phyloP scores from a whole-genome alignment of 1,139 yeast genomes.

The Suhomyces bokatorum region DNA sequence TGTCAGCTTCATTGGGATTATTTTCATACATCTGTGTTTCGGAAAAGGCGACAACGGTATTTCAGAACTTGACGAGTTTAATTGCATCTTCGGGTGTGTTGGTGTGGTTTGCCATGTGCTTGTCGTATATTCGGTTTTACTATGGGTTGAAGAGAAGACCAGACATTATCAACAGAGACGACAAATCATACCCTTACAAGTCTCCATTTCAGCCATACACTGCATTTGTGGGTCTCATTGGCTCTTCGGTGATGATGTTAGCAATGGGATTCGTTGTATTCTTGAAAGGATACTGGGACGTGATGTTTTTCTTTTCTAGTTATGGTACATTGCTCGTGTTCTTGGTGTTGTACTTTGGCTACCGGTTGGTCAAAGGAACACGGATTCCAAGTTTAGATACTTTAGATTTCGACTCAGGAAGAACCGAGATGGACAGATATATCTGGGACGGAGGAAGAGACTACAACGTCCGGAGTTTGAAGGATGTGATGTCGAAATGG shows the following conservation, averaged over 20 bases:
- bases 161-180: conserved; percentile 62
- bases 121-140: conserved; percentile 69
- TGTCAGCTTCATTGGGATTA: conserved; percentile 60
- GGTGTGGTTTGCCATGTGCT: conserved; percentile 82
- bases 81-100: conserved; percentile 71
- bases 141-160: conserved; percentile 67
- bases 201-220: conserved; percentile 78
- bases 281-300: conserved; percentile 60
- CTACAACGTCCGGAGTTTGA: conserved; percentile 36
- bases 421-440: conserved; percentile 70
- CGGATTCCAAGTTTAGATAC: conserved; percentile 61
- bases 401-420: conserved; percentile 74
- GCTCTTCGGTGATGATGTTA: conserved; percentile 55
- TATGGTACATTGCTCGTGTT: conserved; percentile 66
- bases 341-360: conserved; percentile 52
- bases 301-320: conserved; percentile 63
- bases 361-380: conserved; percentile 57
- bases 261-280: conserved; percentile 74
- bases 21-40: conserved; percentile 62
- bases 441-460: conserved; percentile 68
- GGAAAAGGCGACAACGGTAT: conserved; percentile 61
- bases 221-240: conserved; percentile 65
- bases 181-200: conserved; percentile 69
- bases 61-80: conserved; percentile 62
- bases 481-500: conserved; percentile 39